Percentiles rank a stretch among this genome's conserved stretches.
phyloP scores from a whole-genome alignment of 306 rosid genomes.

The Lablab purpureus region DNA sequence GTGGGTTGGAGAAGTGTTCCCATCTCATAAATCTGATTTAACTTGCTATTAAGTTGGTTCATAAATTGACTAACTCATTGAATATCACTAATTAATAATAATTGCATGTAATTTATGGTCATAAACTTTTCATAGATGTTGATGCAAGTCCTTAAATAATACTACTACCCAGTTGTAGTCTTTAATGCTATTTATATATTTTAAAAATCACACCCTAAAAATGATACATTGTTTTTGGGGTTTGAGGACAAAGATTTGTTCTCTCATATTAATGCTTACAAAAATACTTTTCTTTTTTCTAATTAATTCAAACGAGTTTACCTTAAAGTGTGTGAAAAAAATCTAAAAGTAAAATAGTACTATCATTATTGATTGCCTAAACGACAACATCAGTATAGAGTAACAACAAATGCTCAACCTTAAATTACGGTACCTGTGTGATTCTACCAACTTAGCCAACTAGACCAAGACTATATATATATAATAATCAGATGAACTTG shows the following conservation, averaged over 20 bases:
- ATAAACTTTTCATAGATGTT: background rate
- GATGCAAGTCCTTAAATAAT: conserved; percentile 15
- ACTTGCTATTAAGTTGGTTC: background rate
- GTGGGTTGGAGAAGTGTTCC: background rate
- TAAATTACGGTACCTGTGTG: background rate
- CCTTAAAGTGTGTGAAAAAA: background rate
- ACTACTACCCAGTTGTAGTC: background rate
- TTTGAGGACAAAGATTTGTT: background rate
- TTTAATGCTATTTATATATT: background rate
- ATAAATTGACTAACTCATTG: background rate
- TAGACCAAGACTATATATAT: background rate
- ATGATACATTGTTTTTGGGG: background rate
- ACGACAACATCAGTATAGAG: conserved; percentile 1
- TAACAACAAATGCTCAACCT: background rate
- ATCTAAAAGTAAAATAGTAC: background rate
- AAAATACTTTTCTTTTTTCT: background rate
- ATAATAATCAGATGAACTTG: background rate
- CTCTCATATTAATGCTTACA: background rate
- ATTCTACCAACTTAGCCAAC: conserved; percentile 1
- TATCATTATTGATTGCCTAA: background rate
- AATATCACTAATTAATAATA: background rate
- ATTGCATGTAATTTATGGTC: background rate
- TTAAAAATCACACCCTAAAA: background rate
- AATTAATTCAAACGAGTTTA: background rate
- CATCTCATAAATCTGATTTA: background rate